Evolutionary conservation across 495 filamentous ascomycete species (phyloP).

Genomic region (Aeminium ludgeri): DNA sequence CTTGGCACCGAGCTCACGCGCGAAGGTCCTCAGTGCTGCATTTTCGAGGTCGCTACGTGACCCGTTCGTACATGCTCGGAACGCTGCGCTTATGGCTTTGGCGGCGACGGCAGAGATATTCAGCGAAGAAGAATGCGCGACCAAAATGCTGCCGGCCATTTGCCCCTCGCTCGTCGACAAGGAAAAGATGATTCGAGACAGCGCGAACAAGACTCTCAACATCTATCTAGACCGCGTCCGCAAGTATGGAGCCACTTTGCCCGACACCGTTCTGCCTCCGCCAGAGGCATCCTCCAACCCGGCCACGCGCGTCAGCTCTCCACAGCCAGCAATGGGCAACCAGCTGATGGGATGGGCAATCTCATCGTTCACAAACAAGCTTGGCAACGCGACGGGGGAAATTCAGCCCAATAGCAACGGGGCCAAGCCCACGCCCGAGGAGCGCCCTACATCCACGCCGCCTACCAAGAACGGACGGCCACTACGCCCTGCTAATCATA

Average conservation of each 20-base stretch:
- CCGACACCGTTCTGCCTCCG: constrained; percentile 53
- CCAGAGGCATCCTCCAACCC: constrained; percentile 24
- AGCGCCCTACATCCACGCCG: constrained; percentile 8
- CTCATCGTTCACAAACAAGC: constrained; percentile 93
- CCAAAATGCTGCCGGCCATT: constrained; percentile 61
- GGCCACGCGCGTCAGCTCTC: constrained; percentile 56
- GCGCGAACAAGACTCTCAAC: constrained; percentile 81
- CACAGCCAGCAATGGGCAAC: constrained; percentile 37
- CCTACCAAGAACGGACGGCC: constrained; percentile 1
- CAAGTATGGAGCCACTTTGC: constrained; percentile 57
- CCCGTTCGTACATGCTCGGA: constrained; percentile 84
- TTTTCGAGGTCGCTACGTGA: constrained; percentile 79
- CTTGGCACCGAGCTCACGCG: constrained; percentile 50
- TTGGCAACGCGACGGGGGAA: constrained; percentile 66
- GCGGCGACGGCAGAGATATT: constrained; percentile 73
- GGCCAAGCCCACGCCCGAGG: constrained; percentile 11
- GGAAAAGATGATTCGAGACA: constrained; percentile 80
- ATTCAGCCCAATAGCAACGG: constrained; percentile 38
- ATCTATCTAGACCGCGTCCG: constrained; percentile 71
- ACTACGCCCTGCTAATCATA: not conserved
- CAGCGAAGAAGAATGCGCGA: constrained; percentile 77
- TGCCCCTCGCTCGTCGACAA: constrained; percentile 73
- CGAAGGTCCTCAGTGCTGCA: constrained; percentile 83
- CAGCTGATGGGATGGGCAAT: constrained; percentile 93
- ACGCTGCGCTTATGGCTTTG: constrained; percentile 72